These are phyloP conservation scores for Coprinopsis cinerea DNA, from an alignment of 768 basidiomycete species.

Conservation along the genomic window DNA sequence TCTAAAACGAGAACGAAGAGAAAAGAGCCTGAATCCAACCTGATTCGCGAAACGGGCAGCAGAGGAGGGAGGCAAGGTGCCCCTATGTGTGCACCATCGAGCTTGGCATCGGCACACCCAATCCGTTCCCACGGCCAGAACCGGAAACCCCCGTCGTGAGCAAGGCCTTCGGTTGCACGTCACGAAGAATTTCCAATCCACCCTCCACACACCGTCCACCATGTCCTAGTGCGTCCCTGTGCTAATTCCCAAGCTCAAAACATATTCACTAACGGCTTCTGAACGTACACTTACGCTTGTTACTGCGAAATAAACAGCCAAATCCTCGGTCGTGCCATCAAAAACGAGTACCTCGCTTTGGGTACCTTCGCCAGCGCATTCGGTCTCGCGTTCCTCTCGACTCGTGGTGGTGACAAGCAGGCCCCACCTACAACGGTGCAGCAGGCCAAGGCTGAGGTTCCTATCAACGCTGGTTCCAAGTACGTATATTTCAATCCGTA, in stretches of 20 bases:
- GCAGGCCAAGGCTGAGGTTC: conserved; percentile 59
- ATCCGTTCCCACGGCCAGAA: conserved; percentile 1
- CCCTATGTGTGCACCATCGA: too few species aligned
- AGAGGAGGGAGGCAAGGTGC: too few species aligned
- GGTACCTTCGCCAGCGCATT: conserved; percentile 56
- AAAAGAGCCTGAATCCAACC: too few species aligned
- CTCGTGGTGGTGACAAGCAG: conserved; percentile 51
- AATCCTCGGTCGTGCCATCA: conserved; percentile 74
- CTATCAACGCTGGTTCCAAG: conserved; percentile 63
- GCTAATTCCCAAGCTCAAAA: neutral
- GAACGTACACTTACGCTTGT: too few species aligned
- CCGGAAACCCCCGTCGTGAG: conserved; percentile 8
- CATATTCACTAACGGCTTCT: too few species aligned
- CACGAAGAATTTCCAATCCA: conserved; percentile 7
- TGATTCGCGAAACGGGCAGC: too few species aligned
- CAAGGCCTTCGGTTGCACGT: neutral
- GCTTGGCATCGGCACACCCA: neutral
- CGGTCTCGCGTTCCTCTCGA: conserved; percentile 46
- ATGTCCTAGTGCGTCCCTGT: conserved; percentile 15
- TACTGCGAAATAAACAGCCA: conserved; percentile 36
- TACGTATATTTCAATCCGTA: conserved; percentile 30
- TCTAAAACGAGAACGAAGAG: too few species aligned
- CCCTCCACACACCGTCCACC: conserved; percentile 4
- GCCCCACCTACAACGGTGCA: conserved; percentile 40
- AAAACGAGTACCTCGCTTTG: conserved; percentile 76